phyloP scores from a whole-genome alignment of 2,329 filamentous ascomycete genomes.

The Aureobasidium sp. region DNA sequence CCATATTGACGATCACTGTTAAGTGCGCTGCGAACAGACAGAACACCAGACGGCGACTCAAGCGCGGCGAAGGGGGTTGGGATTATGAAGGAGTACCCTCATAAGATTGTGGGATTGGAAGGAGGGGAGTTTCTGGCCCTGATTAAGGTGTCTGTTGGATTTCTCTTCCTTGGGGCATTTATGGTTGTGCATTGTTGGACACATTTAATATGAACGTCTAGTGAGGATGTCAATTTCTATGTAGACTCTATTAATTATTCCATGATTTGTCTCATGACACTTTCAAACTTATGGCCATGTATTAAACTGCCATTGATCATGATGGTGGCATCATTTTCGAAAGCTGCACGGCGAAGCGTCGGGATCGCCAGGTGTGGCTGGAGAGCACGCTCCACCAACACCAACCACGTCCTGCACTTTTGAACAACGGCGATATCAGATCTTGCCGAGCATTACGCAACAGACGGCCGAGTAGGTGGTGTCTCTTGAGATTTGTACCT shows the following conservation, averaged over 20 bases:
- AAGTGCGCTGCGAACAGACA: constrained; percentile 58
- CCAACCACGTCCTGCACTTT: neutral
- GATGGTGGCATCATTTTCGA: constrained; percentile 1
- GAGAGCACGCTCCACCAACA: neutral
- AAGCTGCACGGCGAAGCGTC: neutral
- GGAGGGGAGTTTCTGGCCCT: neutral
- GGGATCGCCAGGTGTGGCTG: neutral
- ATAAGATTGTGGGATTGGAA: constrained; percentile 14
- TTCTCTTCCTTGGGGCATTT: neutral
- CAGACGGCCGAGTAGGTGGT: neutral
- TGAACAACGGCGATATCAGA: neutral
- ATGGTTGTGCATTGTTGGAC: neutral
- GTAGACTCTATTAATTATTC: neutral
- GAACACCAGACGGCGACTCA: constrained; percentile 45
- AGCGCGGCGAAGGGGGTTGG: constrained; percentile 47
- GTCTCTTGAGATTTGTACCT: neutral
- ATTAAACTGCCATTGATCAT: neutral
- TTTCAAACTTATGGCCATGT: neutral
- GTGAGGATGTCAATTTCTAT: neutral
- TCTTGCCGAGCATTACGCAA: neutral
- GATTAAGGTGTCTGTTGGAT: neutral
- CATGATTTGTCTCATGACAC: neutral
- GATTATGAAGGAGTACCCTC: constrained; percentile 62
- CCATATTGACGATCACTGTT: constrained; percentile 54
- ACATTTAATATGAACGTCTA: neutral